Conservation (phyloP, 1,284 basidiomycete species). For the Malassezia psittaci region DNA sequence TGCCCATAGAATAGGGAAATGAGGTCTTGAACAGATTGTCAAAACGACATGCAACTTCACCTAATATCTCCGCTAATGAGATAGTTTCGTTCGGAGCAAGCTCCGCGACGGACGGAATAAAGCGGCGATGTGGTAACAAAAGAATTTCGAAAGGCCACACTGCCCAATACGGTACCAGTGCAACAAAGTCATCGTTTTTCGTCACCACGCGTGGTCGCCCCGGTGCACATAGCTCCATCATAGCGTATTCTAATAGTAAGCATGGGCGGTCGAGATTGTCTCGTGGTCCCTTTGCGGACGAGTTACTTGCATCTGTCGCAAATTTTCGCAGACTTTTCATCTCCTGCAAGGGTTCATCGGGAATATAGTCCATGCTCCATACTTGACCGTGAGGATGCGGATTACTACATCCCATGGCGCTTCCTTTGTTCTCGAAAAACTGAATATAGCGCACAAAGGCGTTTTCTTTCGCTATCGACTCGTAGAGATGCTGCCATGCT, state of each 20-base stretch:
- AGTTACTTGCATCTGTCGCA: conserved; percentile 22
- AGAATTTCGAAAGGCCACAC: conserved; percentile 87
- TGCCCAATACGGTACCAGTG: conserved; percentile 90
- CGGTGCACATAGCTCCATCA: conserved; percentile 58
- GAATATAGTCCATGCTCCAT: conserved; percentile 57
- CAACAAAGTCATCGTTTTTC: conserved; percentile 67
- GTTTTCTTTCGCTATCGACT: conserved; percentile 34
- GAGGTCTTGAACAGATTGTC: conserved; percentile 54
- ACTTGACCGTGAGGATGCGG: conserved; percentile 91
- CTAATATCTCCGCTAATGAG: conserved; percentile 51
- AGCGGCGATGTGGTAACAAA: conserved; percentile 28
- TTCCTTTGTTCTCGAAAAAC: conserved; percentile 71
- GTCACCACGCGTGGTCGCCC: conserved; percentile 59
- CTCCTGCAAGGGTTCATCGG: conserved; percentile 35
- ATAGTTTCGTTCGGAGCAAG: conserved; percentile 24
- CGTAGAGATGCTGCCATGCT: conserved; percentile 57
- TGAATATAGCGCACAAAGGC: conserved; percentile 45
- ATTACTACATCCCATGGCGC: conserved; percentile 92
- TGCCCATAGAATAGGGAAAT: conserved; percentile 93
- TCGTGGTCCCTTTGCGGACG: conserved; percentile 50
- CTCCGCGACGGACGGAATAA: conserved; percentile 28
- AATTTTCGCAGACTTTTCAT: conserved; percentile 29
- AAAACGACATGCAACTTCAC: conserved; percentile 35
- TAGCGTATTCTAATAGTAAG: conserved; percentile 73
- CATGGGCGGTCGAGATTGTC: conserved; percentile 60